Conservation (phyloP, 2,329 filamentous ascomycete species). For the Rhytidhysteron rufulum region DNA sequence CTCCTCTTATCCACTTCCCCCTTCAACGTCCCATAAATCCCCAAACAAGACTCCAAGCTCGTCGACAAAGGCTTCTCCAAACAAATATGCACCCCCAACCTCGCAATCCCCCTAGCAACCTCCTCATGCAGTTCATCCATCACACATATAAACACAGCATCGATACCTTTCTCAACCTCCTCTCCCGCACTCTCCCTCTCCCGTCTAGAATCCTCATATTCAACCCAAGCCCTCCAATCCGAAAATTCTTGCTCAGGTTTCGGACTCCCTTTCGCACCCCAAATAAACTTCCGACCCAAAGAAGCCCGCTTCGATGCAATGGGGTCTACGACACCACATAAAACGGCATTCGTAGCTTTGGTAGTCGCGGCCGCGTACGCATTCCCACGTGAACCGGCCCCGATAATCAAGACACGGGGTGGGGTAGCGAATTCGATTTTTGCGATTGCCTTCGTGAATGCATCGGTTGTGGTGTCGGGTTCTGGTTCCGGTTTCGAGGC, state of each 20-base stretch:
- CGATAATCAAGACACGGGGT: conserved; percentile 35
- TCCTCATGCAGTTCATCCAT: conserved; percentile 85
- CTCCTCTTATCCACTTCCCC: conserved; percentile 7
- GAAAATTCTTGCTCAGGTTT: conserved; percentile 64
- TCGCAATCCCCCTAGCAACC: conserved; percentile 70
- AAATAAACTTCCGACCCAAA: conserved; percentile 71
- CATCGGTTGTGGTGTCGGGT: background rate
- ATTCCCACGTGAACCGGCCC: conserved; percentile 35
- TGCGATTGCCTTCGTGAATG: conserved; percentile 12
- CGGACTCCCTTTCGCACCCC: conserved; percentile 50
- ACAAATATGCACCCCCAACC: conserved; percentile 72
- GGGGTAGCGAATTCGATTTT: conserved; percentile 19
- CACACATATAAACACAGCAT: conserved; percentile 67
- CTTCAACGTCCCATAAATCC: conserved; percentile 61
- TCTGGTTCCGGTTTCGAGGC: background rate
- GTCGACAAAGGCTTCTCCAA: conserved; percentile 94
- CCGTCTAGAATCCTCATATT: conserved; percentile 64
- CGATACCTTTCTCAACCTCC: conserved; percentile 36
- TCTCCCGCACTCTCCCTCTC: conserved; percentile 32
- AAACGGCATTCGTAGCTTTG: conserved; percentile 47
- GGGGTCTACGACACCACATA: conserved; percentile 80
- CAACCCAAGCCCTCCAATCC: conserved; percentile 72
- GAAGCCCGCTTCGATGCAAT: conserved; percentile 68
- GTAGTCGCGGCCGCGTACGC: conserved; percentile 29
- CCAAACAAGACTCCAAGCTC: conserved; percentile 71